Evolutionary conservation across 805 yeast genomes (phyloP).

Genomic region (Wickerhamomyces rabaulensis): DNA sequence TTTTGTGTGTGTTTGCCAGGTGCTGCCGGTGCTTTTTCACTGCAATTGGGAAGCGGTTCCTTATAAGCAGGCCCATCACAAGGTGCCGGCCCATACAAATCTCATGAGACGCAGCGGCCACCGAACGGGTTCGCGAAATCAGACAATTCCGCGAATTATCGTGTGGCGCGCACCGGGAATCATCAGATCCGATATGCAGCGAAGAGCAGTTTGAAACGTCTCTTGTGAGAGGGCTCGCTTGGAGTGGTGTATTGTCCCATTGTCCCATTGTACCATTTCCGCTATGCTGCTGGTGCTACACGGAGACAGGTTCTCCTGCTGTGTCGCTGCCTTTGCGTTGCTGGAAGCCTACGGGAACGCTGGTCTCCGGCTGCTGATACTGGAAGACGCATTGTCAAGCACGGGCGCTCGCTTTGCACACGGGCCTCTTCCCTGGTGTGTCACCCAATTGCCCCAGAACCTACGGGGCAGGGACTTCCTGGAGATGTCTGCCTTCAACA

Average conservation of each 20-base stretch:
- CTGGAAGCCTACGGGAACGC: constrained; percentile 1
- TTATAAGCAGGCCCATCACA: neutral
- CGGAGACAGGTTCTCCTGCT: constrained; percentile 6
- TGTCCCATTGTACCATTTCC: neutral
- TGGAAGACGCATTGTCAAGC: constrained; percentile 1
- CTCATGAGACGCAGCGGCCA: neutral
- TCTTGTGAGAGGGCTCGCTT: too few species aligned
- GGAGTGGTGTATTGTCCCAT: too few species aligned
- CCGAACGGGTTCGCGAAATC: neutral
- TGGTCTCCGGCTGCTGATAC: neutral
- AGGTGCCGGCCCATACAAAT: neutral
- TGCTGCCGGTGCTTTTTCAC: neutral
- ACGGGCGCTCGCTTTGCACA: neutral
- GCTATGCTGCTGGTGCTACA: constrained; percentile 7
- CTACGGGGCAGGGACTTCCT: neutral
- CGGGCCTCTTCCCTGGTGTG: constrained; percentile 12
- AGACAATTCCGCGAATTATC: neutral
- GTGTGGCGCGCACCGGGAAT: neutral
- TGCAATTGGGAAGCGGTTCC: neutral
- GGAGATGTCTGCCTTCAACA: constrained; percentile 1
- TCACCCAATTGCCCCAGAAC: neutral
- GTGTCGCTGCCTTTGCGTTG: constrained; percentile 1
- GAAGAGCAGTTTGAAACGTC: too few species aligned
- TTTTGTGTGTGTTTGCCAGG: neutral
- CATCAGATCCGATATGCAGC: neutral